phyloP scores from a whole-genome alignment of 2,329 filamentous ascomycete genomes.

The Botrytis aclada region DNA sequence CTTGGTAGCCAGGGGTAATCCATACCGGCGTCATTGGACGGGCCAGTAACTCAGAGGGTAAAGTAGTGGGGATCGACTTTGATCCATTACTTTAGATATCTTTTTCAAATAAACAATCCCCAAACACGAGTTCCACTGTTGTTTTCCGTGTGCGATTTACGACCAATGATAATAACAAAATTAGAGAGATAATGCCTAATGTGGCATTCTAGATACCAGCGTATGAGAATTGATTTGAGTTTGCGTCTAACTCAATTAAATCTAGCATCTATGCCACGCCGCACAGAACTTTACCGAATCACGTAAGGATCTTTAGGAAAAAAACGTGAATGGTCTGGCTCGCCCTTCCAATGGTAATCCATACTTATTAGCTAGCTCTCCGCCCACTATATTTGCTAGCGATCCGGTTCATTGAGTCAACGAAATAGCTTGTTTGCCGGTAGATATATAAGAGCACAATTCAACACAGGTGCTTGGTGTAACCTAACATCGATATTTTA shows the following conservation, averaged over 20 bases:
- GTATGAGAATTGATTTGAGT: background rate
- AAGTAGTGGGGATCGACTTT: constrained; percentile 11
- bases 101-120: background rate
- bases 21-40: constrained; percentile 11
- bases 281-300: background rate
- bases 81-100: constrained; percentile 6
- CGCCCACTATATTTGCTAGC: background rate
- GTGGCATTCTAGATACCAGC: constrained; percentile 9
- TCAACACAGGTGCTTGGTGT: background rate
- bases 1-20: constrained; percentile 1
- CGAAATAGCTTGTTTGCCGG: background rate
- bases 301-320: background rate
- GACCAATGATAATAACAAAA: background rate
- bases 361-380: background rate
- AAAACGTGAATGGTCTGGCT: background rate
- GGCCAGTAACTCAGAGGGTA: background rate
- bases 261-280: background rate
- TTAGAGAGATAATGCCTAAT: background rate
- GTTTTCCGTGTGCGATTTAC: background rate
- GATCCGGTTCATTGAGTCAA: background rate
- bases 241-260: background rate
- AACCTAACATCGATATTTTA: background rate
- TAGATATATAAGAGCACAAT: background rate
- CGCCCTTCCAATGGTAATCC: background rate
- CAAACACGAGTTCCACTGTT: constrained; percentile 8